Conservation (phyloP, 176 grass and related monocot species). For the Alloteropsis semialata region DNA sequence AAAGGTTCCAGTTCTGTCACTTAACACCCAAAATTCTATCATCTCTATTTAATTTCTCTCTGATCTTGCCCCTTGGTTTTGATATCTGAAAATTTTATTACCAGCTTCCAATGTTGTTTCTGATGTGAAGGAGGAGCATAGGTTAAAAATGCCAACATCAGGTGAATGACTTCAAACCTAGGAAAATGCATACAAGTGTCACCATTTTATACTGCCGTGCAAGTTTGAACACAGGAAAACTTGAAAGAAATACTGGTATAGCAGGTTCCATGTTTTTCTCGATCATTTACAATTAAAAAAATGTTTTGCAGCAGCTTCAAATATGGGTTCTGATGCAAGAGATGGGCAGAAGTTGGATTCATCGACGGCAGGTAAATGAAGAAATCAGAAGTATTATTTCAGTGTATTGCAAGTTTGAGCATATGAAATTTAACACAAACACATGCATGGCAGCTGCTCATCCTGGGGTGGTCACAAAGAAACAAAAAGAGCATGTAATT, state of each 20-base stretch:
- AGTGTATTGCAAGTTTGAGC: background rate
- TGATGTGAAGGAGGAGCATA: conserved; percentile 39
- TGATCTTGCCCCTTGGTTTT: background rate
- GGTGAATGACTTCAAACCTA: conserved; percentile 36
- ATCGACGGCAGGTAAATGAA: conserved; percentile 37
- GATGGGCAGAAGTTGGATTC: conserved; percentile 31
- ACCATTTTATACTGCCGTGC: conserved; percentile 6
- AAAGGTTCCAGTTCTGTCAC: conserved; percentile 58
- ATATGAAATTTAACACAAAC: conserved; percentile 22
- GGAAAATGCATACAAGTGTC: background rate
- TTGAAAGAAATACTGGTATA: conserved; percentile 8
- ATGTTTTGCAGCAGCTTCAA: conserved; percentile 31
- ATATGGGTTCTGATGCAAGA: conserved; percentile 27
- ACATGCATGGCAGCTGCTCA: conserved; percentile 32
- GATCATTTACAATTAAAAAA: conserved; percentile 19
- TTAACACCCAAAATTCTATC: background rate
- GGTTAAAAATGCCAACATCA: conserved; percentile 35
- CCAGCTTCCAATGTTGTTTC: conserved; percentile 42
- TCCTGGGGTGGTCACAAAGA: conserved; percentile 29
- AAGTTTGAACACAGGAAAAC: conserved; percentile 14
- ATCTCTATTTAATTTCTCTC: background rate
- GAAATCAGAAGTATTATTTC: background rate
- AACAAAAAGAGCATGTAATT: conserved; percentile 62
- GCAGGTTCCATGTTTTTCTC: conserved; percentile 4
- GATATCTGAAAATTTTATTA: background rate